Percentiles rank a stretch among this genome's conserved stretches.
Conservation (phyloP, 345 rosid species). For the Eucalyptus cloeziana region DNA sequence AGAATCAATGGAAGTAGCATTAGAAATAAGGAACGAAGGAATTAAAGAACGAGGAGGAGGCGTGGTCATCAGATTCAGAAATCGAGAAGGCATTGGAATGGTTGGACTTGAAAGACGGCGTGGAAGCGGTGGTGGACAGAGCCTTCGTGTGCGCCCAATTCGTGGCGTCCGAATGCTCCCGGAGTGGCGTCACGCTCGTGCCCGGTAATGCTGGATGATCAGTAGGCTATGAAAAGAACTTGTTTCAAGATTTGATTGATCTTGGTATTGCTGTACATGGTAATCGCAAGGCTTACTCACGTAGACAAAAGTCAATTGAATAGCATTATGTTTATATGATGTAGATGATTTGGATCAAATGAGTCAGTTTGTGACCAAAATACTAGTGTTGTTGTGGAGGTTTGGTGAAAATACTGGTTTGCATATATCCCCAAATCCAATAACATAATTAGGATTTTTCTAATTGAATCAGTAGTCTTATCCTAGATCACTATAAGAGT, state of each 20-base stretch:
- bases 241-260: too few relatives aligned
- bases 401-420: too few relatives aligned
- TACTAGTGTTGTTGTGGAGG: too few relatives aligned
- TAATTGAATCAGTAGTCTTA: too few relatives aligned
- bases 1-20: not conserved
- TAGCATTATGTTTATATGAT: too few relatives aligned
- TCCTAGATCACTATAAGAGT: rapidly evolving
- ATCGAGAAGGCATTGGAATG: conserved; percentile 62
- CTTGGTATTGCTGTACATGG: too few relatives aligned
- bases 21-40: not conserved
- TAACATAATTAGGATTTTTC: rapidly evolving
- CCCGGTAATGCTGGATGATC: conserved; percentile 3
- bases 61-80: conserved; percentile 64
- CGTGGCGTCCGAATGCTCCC: conserved; percentile 70
- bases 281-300: rapidly evolving
- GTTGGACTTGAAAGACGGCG: conserved; percentile 52
- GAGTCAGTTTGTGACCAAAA: too few relatives aligned
- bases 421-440: too few relatives aligned
- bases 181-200: conserved; percentile 60
- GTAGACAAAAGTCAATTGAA: too few relatives aligned
- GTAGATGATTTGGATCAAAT: rapidly evolving
- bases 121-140: conserved; percentile 22
- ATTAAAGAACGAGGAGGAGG: conserved; percentile 2
- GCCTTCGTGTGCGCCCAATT: conserved; percentile 31
- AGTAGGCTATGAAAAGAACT: rapidly evolving